These are phyloP conservation scores for Malbranchea cinnamomea DNA, from an alignment of 2,329 filamentous ascomycete genomes.

Conservation along the genomic window DNA sequence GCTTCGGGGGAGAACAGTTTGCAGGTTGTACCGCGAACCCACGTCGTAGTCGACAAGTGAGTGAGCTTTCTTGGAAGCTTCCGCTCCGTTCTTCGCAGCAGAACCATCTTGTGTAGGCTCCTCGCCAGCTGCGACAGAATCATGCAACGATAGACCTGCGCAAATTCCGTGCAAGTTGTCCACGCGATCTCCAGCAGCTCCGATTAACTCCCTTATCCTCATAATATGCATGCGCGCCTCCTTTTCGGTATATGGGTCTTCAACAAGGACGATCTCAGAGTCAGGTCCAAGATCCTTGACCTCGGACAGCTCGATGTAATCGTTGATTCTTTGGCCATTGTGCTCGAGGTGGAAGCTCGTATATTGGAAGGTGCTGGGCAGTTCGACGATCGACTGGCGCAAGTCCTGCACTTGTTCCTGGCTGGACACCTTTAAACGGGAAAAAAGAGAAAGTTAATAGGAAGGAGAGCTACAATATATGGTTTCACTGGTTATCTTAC, in stretches of 20 bases:
- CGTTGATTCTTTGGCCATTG: slow-evolving; percentile 78
- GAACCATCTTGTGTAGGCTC: slow-evolving; percentile 26
- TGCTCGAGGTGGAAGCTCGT: slow-evolving; percentile 97
- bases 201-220: slow-evolving; percentile 80
- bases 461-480: too few relatives aligned
- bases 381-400: slow-evolving; percentile 88
- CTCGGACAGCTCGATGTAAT: slow-evolving; percentile 84
- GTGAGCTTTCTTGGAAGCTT: slow-evolving; percentile 30
- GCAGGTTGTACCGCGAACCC: slow-evolving; percentile 49
- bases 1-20: slow-evolving; percentile 53
- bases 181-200: slow-evolving; percentile 74
- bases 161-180: slow-evolving; percentile 76
- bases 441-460: too few relatives aligned
- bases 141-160: slow-evolving; percentile 74
- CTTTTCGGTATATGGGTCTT: slow-evolving; percentile 97
- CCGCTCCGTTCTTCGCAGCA: slow-evolving; percentile 21
- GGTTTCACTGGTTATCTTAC: too few relatives aligned
- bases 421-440: slow-evolving; percentile 52
- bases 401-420: slow-evolving; percentile 97
- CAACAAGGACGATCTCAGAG: slow-evolving; percentile 65
- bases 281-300: slow-evolving; percentile 63
- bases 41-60: slow-evolving; percentile 64
- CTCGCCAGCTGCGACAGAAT: slow-evolving; percentile 44
- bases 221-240: slow-evolving; percentile 92
- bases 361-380: slow-evolving; percentile 86